phyloP scores from a whole-genome alignment of 495 filamentous ascomycete species.

The Schizothecium vesticola region DNA sequence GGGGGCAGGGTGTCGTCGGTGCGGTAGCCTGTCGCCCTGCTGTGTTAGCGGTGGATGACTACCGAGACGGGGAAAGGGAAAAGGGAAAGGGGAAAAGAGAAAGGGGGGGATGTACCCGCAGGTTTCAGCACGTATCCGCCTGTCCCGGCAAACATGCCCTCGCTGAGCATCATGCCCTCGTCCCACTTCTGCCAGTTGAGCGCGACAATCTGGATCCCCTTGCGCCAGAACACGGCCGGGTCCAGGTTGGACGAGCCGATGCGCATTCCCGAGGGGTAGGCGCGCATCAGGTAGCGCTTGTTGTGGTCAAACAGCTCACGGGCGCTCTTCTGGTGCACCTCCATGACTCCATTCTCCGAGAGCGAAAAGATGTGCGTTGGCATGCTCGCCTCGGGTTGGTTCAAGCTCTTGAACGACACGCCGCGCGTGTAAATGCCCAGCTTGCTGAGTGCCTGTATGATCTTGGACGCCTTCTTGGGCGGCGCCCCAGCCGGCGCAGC shows the following conservation, averaged over 20 bases:
- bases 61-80: neutral
- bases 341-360: conserved; percentile 70
- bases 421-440: conserved; percentile 79
- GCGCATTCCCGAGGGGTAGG: conserved; percentile 78
- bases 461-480: conserved; percentile 54
- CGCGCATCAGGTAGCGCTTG: conserved; percentile 75
- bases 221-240: conserved; percentile 76
- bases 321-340: conserved; percentile 57
- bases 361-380: conserved; percentile 85
- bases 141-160: conserved; percentile 81
- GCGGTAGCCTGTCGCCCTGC: conserved; percentile 27
- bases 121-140: conserved; percentile 85
- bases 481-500: conserved; percentile 16
- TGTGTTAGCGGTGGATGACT: neutral
- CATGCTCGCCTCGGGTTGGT: conserved; percentile 55
- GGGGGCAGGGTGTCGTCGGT: conserved; percentile 13
- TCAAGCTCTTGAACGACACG: conserved; percentile 69
- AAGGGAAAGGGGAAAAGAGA: too few relatives aligned
- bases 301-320: conserved; percentile 74
- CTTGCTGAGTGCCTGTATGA: conserved; percentile 65
- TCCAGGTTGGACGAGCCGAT: conserved; percentile 82
- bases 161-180: conserved; percentile 91
- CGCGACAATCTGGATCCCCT: conserved; percentile 86
- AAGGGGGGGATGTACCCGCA: conserved; percentile 33
- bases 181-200: conserved; percentile 93